These are phyloP conservation scores for Syncephalastrum racemosum DNA, from an alignment of 371 early-diverging fungal genomes.

Conservation along the genomic window DNA sequence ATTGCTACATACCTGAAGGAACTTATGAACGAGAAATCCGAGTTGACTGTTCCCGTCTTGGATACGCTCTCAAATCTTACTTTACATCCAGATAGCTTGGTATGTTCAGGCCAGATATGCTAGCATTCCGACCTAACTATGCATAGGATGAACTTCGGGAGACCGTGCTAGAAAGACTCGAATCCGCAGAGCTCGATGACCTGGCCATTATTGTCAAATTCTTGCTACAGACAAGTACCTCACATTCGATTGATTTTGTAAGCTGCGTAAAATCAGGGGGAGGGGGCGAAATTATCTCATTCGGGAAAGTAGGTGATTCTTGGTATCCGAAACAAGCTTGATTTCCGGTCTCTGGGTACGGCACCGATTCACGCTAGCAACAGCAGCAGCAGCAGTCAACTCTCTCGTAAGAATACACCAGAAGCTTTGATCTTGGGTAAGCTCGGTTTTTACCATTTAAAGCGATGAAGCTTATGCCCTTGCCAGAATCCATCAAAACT, in stretches of 20 bases:
- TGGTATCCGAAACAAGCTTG: slow-evolving; percentile 55
- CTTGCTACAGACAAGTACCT: slow-evolving; percentile 64
- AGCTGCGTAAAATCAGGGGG: background rate
- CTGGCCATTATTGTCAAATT: slow-evolving; percentile 73
- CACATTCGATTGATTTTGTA: slow-evolving; percentile 40
- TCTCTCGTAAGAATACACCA: slow-evolving; percentile 30
- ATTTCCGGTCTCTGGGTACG: slow-evolving; percentile 54
- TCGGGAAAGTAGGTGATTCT: slow-evolving; percentile 36
- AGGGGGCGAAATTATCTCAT: background rate
- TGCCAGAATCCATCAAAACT: slow-evolving; percentile 63
- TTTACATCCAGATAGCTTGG: slow-evolving; percentile 54
- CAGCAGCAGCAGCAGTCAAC: slow-evolving; percentile 15
- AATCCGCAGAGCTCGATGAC: slow-evolving; percentile 70
- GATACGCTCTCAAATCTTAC: slow-evolving; percentile 77
- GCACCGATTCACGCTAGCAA: slow-evolving; percentile 15
- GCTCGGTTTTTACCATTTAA: background rate
- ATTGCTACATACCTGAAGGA: slow-evolving; percentile 65
- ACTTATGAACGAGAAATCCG: slow-evolving; percentile 60
- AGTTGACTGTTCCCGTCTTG: slow-evolving; percentile 70
- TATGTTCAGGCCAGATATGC: slow-evolving; percentile 14
- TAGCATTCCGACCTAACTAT: background rate
- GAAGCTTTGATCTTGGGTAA: slow-evolving; percentile 60
- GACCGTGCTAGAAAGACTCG: slow-evolving; percentile 60
- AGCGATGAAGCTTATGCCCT: background rate
- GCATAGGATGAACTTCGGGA: slow-evolving; percentile 53